These are phyloP conservation scores for Starmerella etchellsii DNA, from an alignment of 805 yeast genomes.

Conservation along the genomic window DNA sequence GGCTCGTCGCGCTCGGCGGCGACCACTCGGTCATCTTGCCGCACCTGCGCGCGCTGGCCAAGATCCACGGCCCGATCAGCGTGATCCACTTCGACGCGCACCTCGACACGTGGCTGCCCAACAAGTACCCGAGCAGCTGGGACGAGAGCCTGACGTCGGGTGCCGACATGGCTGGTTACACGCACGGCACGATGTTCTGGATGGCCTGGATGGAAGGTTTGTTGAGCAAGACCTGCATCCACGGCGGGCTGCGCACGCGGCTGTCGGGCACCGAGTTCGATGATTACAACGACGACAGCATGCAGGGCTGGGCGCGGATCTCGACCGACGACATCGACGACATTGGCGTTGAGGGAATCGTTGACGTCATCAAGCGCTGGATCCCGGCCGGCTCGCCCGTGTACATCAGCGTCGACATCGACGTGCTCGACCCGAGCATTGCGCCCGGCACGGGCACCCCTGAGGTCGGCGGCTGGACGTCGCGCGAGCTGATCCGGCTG, in stretches of 20 bases:
- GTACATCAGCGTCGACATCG: constrained; percentile 67
- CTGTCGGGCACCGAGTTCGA: constrained; percentile 45
- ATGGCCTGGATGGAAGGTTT: constrained; percentile 61
- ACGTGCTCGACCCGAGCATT: constrained; percentile 54
- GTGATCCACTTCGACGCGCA: constrained; percentile 79
- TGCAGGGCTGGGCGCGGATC: constrained; percentile 56
- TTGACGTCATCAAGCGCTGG: constrained; percentile 38
- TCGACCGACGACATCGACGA: constrained; percentile 63
- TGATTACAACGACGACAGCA: constrained; percentile 54
- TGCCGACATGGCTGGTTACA: constrained; percentile 45
- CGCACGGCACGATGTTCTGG: constrained; percentile 84
- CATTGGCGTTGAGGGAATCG: constrained; percentile 49
- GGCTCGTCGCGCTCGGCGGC: constrained; percentile 65
- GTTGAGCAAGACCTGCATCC: constrained; percentile 45
- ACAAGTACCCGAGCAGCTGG: constrained; percentile 67
- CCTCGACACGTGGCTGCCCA: constrained; percentile 74
- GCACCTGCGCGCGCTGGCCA: constrained; percentile 50
- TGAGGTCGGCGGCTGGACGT: constrained; percentile 62
- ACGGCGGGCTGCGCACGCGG: constrained; percentile 67
- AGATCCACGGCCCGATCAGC: constrained; percentile 52
- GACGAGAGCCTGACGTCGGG: constrained; percentile 27
- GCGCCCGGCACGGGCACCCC: constrained; percentile 76
- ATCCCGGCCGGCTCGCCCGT: constrained; percentile 54
- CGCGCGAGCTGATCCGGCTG: constrained; percentile 49
- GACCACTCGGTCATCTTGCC: constrained; percentile 71